Conservation (phyloP, 805 yeast genomes). For the Lipomyces oligophaga region DNA sequence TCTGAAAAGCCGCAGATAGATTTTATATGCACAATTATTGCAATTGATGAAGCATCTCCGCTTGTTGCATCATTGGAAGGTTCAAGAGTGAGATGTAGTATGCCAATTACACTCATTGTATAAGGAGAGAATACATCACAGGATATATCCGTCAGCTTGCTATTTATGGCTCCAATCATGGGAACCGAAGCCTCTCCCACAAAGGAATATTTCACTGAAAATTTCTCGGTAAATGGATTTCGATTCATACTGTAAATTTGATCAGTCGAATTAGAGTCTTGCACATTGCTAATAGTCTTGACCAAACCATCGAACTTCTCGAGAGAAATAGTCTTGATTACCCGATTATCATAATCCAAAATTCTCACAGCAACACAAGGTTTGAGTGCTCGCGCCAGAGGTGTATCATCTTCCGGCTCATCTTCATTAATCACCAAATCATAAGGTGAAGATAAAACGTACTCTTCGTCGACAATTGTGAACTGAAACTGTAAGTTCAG, state of each 20-base stretch:
- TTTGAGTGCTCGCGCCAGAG: conserved; percentile 5
- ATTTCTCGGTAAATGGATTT: conserved; percentile 10
- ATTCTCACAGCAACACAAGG: conserved; percentile 31
- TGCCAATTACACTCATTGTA: conserved; percentile 28
- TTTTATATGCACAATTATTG: conserved; percentile 12
- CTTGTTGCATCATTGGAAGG: conserved; percentile 4
- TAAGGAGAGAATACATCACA: conserved; percentile 31
- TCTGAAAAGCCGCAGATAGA: conserved; percentile 27
- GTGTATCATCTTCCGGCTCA: conserved; percentile 25
- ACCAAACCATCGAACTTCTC: conserved; percentile 18
- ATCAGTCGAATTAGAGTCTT: conserved; percentile 18
- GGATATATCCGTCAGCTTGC: conserved; percentile 6
- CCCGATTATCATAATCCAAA: conserved; percentile 19
- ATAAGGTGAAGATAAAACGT: conserved; percentile 18
- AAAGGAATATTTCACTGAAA: conserved; percentile 7
- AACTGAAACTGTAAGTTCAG: conserved; percentile 35
- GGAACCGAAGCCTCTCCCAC: conserved; percentile 25
- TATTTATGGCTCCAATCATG: conserved; percentile 8
- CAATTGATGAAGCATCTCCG: conserved; percentile 4
- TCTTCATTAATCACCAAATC: conserved; percentile 20
- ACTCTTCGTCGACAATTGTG: conserved; percentile 21
- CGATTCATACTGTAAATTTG: conserved; percentile 3
- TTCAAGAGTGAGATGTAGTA: conserved; percentile 14
- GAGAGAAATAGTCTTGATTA: conserved; percentile 25
- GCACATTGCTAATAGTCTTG: conserved; percentile 16